phyloP scores from a whole-genome alignment of 352 stramenopile genomes.

The Globisporangium sylvaticum region DNA sequence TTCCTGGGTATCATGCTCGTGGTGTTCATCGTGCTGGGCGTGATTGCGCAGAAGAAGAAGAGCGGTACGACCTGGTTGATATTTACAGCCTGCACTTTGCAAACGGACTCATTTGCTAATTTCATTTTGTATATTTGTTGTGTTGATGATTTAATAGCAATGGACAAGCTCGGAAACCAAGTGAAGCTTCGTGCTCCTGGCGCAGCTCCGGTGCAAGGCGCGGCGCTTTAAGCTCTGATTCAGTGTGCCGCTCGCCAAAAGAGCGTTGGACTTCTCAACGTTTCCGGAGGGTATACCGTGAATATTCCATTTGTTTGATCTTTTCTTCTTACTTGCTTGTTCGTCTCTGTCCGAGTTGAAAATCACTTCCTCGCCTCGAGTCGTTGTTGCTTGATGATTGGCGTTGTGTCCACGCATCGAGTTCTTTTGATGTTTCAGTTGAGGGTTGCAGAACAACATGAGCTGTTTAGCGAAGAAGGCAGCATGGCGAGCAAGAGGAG shows the following conservation, averaged over 20 bases:
- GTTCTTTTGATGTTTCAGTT: neutral
- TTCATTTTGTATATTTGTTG: constrained; percentile 1
- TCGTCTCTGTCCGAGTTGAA: neutral
- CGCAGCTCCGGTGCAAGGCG: constrained; percentile 31
- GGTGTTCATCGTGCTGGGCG: constrained; percentile 65
- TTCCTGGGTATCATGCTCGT: constrained; percentile 77
- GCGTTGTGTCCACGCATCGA: neutral
- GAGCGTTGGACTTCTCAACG: neutral
- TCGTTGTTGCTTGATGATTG: neutral
- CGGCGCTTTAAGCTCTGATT: constrained; percentile 25
- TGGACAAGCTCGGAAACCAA: constrained; percentile 59
- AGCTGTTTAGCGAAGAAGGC: neutral
- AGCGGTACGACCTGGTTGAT: constrained; percentile 36
- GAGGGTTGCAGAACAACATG: neutral
- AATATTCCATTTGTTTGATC: neutral
- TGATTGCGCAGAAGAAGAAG: constrained; percentile 73
- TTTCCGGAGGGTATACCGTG: neutral
- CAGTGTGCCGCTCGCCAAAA: no score
- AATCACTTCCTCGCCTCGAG: neutral
- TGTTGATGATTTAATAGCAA: constrained; percentile 31
- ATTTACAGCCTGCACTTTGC: neutral
- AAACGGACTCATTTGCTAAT: constrained; percentile 4
- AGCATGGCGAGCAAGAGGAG: neutral
- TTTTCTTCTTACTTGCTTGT: neutral
- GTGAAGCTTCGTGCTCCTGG: constrained; percentile 41